A percentile compares a stretch with the other conserved stretches of the same genome.
These are phyloP conservation scores for Ophiobolus disseminans DNA, from an alignment of 2,329 filamentous ascomycete species.

Conservation along the genomic window DNA sequence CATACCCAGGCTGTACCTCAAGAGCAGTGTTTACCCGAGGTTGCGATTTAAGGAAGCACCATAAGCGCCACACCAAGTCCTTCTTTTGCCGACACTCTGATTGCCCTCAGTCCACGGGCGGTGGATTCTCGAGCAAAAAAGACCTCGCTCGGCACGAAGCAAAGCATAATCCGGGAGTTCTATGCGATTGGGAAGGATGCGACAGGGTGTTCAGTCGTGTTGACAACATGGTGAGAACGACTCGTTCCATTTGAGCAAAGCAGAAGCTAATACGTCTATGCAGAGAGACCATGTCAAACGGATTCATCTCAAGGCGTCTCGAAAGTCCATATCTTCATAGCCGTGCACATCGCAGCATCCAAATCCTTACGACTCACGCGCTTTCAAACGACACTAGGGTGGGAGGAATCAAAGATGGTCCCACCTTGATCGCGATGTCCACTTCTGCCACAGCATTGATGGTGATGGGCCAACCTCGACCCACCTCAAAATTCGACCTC, in stretches of 20 bases:
- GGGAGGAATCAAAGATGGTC: too few relatives aligned
- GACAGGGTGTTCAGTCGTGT: conserved; percentile 65
- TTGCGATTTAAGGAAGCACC: conserved; percentile 69
- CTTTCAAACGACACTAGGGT: too few relatives aligned
- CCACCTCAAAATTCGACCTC: conserved; percentile 1
- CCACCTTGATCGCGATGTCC: too few relatives aligned
- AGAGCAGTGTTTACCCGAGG: conserved; percentile 64
- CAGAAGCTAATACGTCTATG: conserved; percentile 23
- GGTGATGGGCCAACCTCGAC: background rate
- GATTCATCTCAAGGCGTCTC: conserved; percentile 48
- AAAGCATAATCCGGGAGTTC: conserved; percentile 67
- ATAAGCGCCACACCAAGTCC: conserved; percentile 67
- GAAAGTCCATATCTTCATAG: conserved; percentile 31
- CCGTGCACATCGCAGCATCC: background rate
- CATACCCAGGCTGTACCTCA: conserved; percentile 66
- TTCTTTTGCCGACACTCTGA: conserved; percentile 66
- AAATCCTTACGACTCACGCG: too few relatives aligned
- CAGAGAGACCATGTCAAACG: conserved; percentile 52
- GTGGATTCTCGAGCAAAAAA: conserved; percentile 69
- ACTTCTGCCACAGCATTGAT: too few relatives aligned
- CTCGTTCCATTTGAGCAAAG: background rate
- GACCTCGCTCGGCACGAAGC: conserved; percentile 68
- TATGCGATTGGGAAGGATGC: conserved; percentile 66
- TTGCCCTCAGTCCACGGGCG: conserved; percentile 63
- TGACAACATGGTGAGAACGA: conserved; percentile 64